Evolutionary conservation across 345 rosid genomes (phyloP), one percentile per base, ranked within the genome.

Genomic region (Leavenworthia alabamica): DNA sequence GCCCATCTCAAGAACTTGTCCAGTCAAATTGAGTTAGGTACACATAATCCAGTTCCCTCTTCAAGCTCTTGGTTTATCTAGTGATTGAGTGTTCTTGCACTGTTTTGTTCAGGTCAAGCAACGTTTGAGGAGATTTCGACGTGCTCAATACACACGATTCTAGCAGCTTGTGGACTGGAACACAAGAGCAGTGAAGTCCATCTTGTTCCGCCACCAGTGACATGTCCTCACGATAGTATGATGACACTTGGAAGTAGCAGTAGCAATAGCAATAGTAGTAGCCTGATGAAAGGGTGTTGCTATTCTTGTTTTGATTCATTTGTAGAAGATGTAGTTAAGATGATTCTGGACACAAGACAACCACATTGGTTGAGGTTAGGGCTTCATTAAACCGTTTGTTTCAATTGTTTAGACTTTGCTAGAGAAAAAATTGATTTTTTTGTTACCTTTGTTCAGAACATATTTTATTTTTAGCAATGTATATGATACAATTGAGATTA

Each of bases 81-180:
- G 16, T 51, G 46, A 0, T 48, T 47, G 56, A 17, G 29, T 13
- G 8, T 29, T 3, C 2, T n/a, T 19, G 3, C n/a, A 13, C 54
- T 55, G 33, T 50, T 12, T 39, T 43, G 53, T 73, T 78, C 85
- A 92, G 96, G 80, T 67, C 75, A 75, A 31, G 62, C 74, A 51
- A 79, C 80, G 5, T 62, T 79, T 49, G 82, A 81, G 37, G 93
- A 86, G 71, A 81, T 92, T 52, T 82, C 80, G 9, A 82, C 79
- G 64, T 74, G 90, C 71, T 86, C 95, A 2, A 80, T 79, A 8
- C 93, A 89, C 70, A 83, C 93, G 20, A 67, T 89, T 60, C 68
- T 92, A 70, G 95, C 96, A 47, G 87, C 90, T 15, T 89, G 98
- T 64, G 96, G 95, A 36, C 81, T 82, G 2, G 93, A 89, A 41